Conservation (phyloP, 192 early-diverging fungal species). For the Backusella psychrophila region DNA sequence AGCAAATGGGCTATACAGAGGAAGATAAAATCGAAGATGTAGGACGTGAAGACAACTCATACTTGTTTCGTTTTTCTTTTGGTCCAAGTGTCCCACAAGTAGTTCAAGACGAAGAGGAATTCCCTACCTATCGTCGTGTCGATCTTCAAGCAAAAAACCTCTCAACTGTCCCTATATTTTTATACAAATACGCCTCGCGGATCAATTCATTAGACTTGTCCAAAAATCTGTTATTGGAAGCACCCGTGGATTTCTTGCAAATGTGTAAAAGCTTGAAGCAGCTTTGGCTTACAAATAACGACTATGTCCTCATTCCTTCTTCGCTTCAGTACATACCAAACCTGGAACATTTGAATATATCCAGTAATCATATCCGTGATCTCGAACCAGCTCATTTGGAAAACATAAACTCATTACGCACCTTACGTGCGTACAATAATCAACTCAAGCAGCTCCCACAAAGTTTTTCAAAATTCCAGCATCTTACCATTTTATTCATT, state of each 20-base stretch:
- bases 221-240: slow-evolving; percentile 74
- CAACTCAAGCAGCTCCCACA: slow-evolving; percentile 67
- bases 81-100: slow-evolving; percentile 38
- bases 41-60: slow-evolving; percentile 85
- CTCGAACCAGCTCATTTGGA: slow-evolving; percentile 63
- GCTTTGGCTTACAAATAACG: slow-evolving; percentile 69
- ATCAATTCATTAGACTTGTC: slow-evolving; percentile 80
- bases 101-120: slow-evolving; percentile 41
- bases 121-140: slow-evolving; percentile 51
- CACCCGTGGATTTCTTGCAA: slow-evolving; percentile 83
- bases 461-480: slow-evolving; percentile 49
- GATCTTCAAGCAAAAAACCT: slow-evolving; percentile 71
- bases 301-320: slow-evolving; percentile 63
- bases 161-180: slow-evolving; percentile 74
- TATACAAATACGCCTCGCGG: slow-evolving; percentile 66
- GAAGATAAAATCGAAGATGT: slow-evolving; percentile 76
- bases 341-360: slow-evolving; percentile 75
- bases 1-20: slow-evolving; percentile 78
- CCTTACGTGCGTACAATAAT: slow-evolving; percentile 73
- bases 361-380: slow-evolving; percentile 68
- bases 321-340: slow-evolving; percentile 61
- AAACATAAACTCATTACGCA: slow-evolving; percentile 53
- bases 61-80: slow-evolving; percentile 79
- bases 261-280: slow-evolving; percentile 65
- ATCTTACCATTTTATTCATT: slow-evolving; percentile 66